Conservation (phyloP, 2,329 filamentous ascomycete species). For the Colletotrichum theobromicola region DNA sequence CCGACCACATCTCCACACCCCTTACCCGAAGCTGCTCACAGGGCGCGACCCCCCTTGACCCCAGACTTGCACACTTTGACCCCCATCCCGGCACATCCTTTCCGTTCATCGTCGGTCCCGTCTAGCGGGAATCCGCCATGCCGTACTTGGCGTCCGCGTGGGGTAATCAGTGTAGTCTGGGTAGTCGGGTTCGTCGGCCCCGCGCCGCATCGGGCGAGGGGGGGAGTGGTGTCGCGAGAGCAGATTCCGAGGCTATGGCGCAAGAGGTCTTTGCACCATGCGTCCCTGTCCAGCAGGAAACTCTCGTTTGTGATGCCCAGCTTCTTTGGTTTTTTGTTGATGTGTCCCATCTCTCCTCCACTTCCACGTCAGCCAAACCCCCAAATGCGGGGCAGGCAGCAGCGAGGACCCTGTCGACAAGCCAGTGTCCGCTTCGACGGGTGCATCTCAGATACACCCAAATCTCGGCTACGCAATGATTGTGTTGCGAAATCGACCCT, state of each 20-base stretch:
- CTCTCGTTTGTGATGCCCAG: constrained; percentile 27
- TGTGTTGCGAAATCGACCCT: constrained; percentile 33
- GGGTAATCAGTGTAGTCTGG: constrained; percentile 21
- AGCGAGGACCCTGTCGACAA: constrained; percentile 45
- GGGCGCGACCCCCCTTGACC: constrained; percentile 6
- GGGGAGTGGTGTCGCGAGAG: background rate
- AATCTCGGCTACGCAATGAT: constrained; percentile 39
- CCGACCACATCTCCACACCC: background rate
- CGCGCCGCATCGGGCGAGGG: background rate
- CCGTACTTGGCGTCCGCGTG: constrained; percentile 10
- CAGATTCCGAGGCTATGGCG: constrained; percentile 6
- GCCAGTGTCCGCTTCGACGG: constrained; percentile 46
- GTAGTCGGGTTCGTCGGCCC: constrained; percentile 7
- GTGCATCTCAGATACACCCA: constrained; percentile 44
- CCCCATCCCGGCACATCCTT: constrained; percentile 7
- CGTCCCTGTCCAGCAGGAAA: constrained; percentile 37
- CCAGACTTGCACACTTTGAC: constrained; percentile 16
- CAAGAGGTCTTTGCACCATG: constrained; percentile 25
- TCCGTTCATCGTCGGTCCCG: constrained; percentile 12
- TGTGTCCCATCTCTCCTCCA: constrained; percentile 30
- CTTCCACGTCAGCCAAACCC: constrained; percentile 27
- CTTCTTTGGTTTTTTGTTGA: constrained; percentile 30
- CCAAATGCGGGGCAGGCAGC: constrained; percentile 20
- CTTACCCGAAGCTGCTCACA: background rate
- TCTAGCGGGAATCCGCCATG: constrained; percentile 16